A percentile compares a stretch with the other conserved stretches of the same genome.
These are phyloP conservation scores for Pyronema domesticum DNA, from an alignment of 495 filamentous ascomycete species.

Conservation along the genomic window DNA sequence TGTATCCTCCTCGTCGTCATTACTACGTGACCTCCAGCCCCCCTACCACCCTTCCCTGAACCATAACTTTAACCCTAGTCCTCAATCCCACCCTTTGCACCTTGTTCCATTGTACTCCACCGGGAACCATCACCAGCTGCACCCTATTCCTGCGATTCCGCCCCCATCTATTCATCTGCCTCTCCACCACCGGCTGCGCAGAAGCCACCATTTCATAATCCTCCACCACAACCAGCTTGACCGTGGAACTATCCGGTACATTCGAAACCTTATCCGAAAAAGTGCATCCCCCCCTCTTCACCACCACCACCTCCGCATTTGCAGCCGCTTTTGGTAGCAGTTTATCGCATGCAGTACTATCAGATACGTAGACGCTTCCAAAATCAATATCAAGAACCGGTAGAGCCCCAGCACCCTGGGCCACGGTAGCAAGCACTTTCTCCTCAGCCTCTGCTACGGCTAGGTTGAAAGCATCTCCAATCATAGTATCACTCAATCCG, in stretches of 20 bases:
- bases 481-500: no score
- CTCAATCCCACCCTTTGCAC: slow-evolving; percentile 45
- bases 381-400: slow-evolving; percentile 45
- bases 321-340: slow-evolving; percentile 38
- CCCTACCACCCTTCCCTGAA: slow-evolving; percentile 57
- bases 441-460: slow-evolving; percentile 20
- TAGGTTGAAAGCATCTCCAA: no score
- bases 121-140: slow-evolving; percentile 69
- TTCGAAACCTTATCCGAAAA: slow-evolving; percentile 70
- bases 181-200: slow-evolving; percentile 48
- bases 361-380: slow-evolving; percentile 47
- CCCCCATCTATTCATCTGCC: slow-evolving; percentile 42
- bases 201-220: slow-evolving; percentile 35
- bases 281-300: slow-evolving; percentile 68
- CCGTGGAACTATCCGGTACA: slow-evolving; percentile 43
- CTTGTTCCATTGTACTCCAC: slow-evolving; percentile 30
- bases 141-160: slow-evolving; percentile 55
- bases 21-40: slow-evolving; percentile 58
- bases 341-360: slow-evolving; percentile 44
- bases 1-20: no score
- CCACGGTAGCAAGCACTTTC: slow-evolving; percentile 47
- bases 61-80: slow-evolving; percentile 62
- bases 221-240: slow-evolving; percentile 73
- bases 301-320: slow-evolving; percentile 49
- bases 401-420: slow-evolving; percentile 58